Conservation (phyloP, 2,329 filamentous ascomycete species). For the Trichophyton equinum region DNA sequence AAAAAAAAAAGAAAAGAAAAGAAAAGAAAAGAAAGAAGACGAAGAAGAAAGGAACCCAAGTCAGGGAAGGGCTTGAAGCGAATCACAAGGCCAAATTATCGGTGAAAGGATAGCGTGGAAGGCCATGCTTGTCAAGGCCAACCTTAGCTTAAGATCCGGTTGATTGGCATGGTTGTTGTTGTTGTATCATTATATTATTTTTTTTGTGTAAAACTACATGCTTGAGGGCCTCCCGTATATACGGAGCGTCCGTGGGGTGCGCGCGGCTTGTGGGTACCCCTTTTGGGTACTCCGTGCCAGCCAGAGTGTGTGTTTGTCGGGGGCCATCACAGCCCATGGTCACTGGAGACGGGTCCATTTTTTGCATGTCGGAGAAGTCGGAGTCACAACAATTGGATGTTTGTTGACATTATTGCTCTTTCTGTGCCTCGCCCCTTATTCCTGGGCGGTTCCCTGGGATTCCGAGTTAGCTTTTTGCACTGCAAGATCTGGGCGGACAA, state of each 20-base stretch:
- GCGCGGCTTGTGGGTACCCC: neutral
- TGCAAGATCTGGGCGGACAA: neutral
- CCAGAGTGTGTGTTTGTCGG: neutral
- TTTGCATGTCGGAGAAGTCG: too few relatives aligned
- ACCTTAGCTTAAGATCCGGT: neutral
- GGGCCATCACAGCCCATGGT: too few relatives aligned
- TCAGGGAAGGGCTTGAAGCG: neutral
- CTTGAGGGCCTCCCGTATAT: neutral
- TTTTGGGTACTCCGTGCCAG: neutral
- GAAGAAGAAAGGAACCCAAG: too few relatives aligned
- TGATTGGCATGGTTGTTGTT: neutral
- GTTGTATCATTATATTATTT: neutral
- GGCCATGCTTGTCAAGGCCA: constrained; percentile 2
- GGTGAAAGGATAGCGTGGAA: neutral
- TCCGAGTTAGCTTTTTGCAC: neutral
- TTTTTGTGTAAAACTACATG: neutral
- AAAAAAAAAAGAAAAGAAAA: neutral
- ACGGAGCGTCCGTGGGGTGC: constrained; percentile 1
- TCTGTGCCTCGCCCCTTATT: neutral
- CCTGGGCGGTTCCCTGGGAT: too few relatives aligned
- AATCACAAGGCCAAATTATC: constrained; percentile 2
- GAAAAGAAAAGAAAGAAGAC: neutral
- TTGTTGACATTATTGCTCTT: neutral
- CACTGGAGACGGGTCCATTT: too few relatives aligned
- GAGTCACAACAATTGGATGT: too few relatives aligned